Percentiles rank a stretch among this genome's conserved stretches.
These are phyloP conservation scores for Apiotrichum porosum DNA, from an alignment of 1,284 basidiomycete species.

Conservation along the genomic window DNA sequence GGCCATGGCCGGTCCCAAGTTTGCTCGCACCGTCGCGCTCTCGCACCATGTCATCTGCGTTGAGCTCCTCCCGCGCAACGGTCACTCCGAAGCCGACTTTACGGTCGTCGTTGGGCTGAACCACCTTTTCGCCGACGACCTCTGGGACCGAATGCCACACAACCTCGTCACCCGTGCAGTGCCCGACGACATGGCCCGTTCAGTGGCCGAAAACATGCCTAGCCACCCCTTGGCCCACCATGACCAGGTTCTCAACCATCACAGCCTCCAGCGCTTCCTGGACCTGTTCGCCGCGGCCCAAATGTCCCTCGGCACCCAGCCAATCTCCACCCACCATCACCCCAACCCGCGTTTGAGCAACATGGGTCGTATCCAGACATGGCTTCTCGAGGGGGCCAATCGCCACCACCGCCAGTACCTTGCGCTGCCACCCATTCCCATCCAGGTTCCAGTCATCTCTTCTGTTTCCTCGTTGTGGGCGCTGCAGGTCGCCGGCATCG, in stretches of 20 bases:
- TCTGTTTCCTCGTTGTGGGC: neutral
- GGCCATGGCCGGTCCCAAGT: neutral
- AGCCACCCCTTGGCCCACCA: neutral
- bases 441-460: too few relatives aligned
- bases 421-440: too few relatives aligned
- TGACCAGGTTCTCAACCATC: neutral
- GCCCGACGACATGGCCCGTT: neutral
- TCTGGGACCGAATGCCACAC: neutral
- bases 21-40: neutral
- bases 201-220: neutral
- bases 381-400: too few relatives aligned
- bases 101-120: neutral
- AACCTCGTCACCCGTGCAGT: neutral
- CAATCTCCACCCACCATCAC: too few relatives aligned
- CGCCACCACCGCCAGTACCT: too few relatives aligned
- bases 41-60: neutral
- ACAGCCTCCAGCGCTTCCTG: neutral
- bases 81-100: neutral
- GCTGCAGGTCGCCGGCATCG: neutral
- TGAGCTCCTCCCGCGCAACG: neutral
- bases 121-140: neutral
- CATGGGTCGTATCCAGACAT: too few relatives aligned
- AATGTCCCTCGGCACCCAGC: too few relatives aligned
- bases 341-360: too few relatives aligned
- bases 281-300: neutral